These are phyloP conservation scores for Neoboletus magnificus DNA, from an alignment of 768 basidiomycete genomes.

Conservation along the genomic window DNA sequence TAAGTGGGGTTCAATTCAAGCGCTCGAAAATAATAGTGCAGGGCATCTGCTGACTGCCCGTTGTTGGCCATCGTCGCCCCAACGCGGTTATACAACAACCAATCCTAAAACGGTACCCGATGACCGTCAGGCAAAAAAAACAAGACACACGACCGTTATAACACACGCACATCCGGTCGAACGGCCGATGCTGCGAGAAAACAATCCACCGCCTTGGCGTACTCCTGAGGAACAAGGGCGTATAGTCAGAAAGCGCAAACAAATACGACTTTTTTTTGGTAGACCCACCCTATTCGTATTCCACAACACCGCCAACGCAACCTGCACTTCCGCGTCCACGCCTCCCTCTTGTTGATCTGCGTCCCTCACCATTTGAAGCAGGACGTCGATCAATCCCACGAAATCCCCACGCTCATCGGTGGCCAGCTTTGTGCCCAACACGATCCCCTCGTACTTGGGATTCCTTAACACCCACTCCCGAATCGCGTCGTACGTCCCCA, in stretches of 20 bases:
- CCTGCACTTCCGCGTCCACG: conserved; percentile 92
- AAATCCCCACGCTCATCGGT: conserved; percentile 33
- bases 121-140: conserved; percentile 1
- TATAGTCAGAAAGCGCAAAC: neutral
- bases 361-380: conserved; percentile 77
- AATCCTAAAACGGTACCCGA: conserved; percentile 55
- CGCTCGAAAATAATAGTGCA: conserved; percentile 82
- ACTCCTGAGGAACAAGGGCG: conserved; percentile 56
- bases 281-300: conserved; percentile 75
- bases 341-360: conserved; percentile 42
- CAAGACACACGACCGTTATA: too few relatives aligned
- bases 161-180: conserved; percentile 68
- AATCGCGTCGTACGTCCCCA: conserved; percentile 75
- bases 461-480: conserved; percentile 83
- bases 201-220: conserved; percentile 89
- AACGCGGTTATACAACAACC: conserved; percentile 88
- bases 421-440: conserved; percentile 36
- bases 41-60: conserved; percentile 73
- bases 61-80: conserved; percentile 95
- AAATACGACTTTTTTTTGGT: neutral
- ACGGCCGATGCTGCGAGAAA: conserved; percentile 85
- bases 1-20: conserved; percentile 86
- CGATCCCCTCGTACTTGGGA: conserved; percentile 44
- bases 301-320: conserved; percentile 88
- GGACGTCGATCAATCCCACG: conserved; percentile 59